Base-by-base conservation (phyloP, 495 filamentous ascomycete species). In the Eremomyces bilateralis region DNA sequence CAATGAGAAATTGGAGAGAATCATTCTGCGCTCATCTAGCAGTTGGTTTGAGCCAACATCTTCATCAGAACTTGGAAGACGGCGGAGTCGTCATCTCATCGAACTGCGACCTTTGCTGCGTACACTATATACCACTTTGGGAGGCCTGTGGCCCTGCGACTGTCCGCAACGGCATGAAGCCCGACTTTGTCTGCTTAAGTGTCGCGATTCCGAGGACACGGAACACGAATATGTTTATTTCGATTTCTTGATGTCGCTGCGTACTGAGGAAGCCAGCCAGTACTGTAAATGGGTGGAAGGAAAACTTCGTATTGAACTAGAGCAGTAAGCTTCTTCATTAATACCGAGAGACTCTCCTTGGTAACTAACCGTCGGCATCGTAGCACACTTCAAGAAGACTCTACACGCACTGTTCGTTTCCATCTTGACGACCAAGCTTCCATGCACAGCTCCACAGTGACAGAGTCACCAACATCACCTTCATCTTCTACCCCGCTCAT, bases 211-310 rank as follows among this genome's bases (percentile, higher is more conserved):
- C 8, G 24, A 28, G 8, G 24, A 13, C 8, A 28, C 8, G 13
- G 13, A 28, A 28, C 8, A 28, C 13, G 24, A 13, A 28, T 8
- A 28, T 8, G 24, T 13, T 8, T 28, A 28, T 13, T 28, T 28
- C 13, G 24, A 28, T 13, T 8, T 28, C 8, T 8, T 28, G 13
- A 28, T 28, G 24, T 28, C 24, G 24, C 13, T 28, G 8, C 8
- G 13, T 8, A 8, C 24, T 28, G 24, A 28, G 8, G 13, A 28
- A 8, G 8, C 24, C 8, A 13, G 24, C 8, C 24, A 8, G 24
- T 13, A 13, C 13, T 28, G 32, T n/a, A 34, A 34, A 34, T 17
- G 32, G 32, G 15, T 20, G 21, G 0, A 8, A 34, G n/a, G 32
- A 19, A 20, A 34, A 34, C n/a, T 15, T 19, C 21, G 15, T 34